Evolutionary conservation across 306 rosid genomes (phyloP), one percentile per base, ranked within the genome.

Genomic region (Vigna hirtella): DNA sequence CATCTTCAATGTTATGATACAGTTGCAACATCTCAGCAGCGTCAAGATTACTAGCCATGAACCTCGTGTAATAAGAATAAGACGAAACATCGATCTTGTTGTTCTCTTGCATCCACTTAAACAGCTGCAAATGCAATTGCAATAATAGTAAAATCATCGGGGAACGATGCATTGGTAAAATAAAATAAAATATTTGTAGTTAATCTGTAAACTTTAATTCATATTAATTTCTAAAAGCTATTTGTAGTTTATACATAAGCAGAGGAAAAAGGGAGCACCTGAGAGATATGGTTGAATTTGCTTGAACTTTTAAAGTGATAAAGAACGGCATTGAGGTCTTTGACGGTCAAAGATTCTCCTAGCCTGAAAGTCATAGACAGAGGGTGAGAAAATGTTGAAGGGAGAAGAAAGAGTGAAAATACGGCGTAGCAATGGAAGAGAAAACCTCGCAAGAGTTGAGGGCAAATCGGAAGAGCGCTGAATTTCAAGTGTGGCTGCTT

Each of bases 51-150:
- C 79, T 85, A 12, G 92, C 97, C 92, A 85, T 83, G 84, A 88
- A 89, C 85, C 79, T 90, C 40, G 89, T 79, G 24, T 90, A 94
- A 82, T 85, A 82, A 56, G 93, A 83, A 82, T 92, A 94, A 50
- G 98, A 89, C 20, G 87, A 82, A 17, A 68, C 87, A 82, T 88
- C 84, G 36, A 88, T 48, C 90, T 94, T 89, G 49, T 85, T 83
- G 47, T 82, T 90, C 72, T 90, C 84, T 86, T 85, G 91, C 98
- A 94, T 94, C 97, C 98, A 94, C 72, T 83, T 82, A 91, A 92
- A 94, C 18, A 90, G 86, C 98, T 94, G 95, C 85, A 89, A 86
- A 90, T 89, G 89, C 84, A 45, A 45, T 45, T 42, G 5, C 14
- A 89, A 80, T 58, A 22, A 79, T 73, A 58, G 36, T 24, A 3